A percentile compares a stretch with the other conserved stretches of the same genome.
These are phyloP conservation scores for Termitomyces sp. DNA, from an alignment of 768 basidiomycete genomes.

Conservation along the genomic window DNA sequence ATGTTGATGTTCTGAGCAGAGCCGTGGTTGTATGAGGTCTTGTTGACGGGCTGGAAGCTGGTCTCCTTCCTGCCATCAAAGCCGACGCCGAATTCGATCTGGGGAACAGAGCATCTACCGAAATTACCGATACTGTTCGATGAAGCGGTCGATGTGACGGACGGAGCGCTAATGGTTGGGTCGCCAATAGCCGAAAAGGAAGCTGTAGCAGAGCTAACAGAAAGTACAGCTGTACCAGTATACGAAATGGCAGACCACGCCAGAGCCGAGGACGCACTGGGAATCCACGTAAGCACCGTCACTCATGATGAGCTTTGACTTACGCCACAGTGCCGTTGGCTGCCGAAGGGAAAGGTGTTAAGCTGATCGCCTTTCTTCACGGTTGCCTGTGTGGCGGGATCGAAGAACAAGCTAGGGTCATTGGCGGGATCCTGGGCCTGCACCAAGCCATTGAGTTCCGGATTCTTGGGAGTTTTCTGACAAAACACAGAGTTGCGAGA, in stretches of 20 bases:
- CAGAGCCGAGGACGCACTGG: slow-evolving; percentile 8
- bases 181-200: not conserved
- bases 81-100: slow-evolving; percentile 50
- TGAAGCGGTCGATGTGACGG: slow-evolving; percentile 14
- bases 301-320: slow-evolving; percentile 7
- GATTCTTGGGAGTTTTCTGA: slow-evolving; percentile 44
- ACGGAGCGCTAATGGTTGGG: not conserved
- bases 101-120: slow-evolving; percentile 43
- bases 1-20: slow-evolving; percentile 59
- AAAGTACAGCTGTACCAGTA: not conserved
- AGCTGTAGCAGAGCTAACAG: slow-evolving; percentile 12
- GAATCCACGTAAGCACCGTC: slow-evolving; percentile 5
- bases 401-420: slow-evolving; percentile 39
- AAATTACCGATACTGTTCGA: slow-evolving; percentile 34
- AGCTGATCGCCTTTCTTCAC: slow-evolving; percentile 42
- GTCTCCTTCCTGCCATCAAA: slow-evolving; percentile 52
- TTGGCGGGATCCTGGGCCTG: slow-evolving; percentile 33
- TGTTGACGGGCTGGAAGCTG: slow-evolving; percentile 45
- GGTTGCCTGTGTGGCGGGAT: slow-evolving; percentile 31
- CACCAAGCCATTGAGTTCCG: slow-evolving; percentile 41
- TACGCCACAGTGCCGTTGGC: slow-evolving; percentile 15
- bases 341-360: slow-evolving; percentile 42
- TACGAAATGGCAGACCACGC: not conserved
- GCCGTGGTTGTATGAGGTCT: slow-evolving; percentile 45
- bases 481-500: slow-evolving; percentile 53